Evolutionary conservation across 306 rosid genomes (phyloP).

Genomic region (Acacia acuminata): DNA sequence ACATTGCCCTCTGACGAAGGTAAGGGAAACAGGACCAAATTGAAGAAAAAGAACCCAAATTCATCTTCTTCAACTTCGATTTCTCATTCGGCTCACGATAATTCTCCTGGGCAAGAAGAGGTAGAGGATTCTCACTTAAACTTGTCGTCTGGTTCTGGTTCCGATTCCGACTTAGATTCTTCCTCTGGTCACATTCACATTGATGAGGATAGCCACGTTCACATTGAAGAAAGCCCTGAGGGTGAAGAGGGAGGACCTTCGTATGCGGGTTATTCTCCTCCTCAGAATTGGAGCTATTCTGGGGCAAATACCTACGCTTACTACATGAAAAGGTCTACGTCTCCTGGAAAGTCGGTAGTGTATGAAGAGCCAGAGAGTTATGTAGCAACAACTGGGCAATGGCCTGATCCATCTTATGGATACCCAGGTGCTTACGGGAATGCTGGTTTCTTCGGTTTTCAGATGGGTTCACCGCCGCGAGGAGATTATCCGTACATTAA

Average conservation of each 20-base stretch:
- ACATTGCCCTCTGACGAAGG: slow-evolving; percentile 83
- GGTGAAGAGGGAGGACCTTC: slow-evolving; percentile 22
- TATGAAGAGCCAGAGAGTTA: slow-evolving; percentile 58
- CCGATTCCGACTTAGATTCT: slow-evolving; percentile 54
- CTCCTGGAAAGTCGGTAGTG: slow-evolving; percentile 51
- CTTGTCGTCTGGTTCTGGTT: slow-evolving; percentile 63
- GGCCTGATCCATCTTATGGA: slow-evolving; percentile 48
- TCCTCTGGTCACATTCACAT: slow-evolving; percentile 64
- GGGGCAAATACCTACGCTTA: slow-evolving; percentile 44
- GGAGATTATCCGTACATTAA: slow-evolving; percentile 33
- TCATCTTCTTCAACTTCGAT: slow-evolving; percentile 62
- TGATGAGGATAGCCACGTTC: slow-evolving; percentile 53
- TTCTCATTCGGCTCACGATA: slow-evolving; percentile 38
- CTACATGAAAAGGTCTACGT: slow-evolving; percentile 68
- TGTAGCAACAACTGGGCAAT: slow-evolving; percentile 43
- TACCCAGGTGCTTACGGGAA: slow-evolving; percentile 39
- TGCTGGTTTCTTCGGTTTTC: slow-evolving; percentile 63
- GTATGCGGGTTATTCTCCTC: slow-evolving; percentile 24
- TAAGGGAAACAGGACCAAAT: slow-evolving; percentile 40
- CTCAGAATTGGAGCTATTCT: slow-evolving; percentile 39
- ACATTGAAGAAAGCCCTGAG: slow-evolving; percentile 50
- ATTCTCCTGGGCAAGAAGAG: slow-evolving; percentile 32
- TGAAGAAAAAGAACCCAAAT: not conserved
- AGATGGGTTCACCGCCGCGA: slow-evolving; percentile 43
- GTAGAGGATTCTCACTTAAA: slow-evolving; percentile 66